Evolutionary conservation across 768 basidiomycete species (phyloP), one percentile per base, ranked within the genome.

Genomic region (Baorangia bicolor): DNA sequence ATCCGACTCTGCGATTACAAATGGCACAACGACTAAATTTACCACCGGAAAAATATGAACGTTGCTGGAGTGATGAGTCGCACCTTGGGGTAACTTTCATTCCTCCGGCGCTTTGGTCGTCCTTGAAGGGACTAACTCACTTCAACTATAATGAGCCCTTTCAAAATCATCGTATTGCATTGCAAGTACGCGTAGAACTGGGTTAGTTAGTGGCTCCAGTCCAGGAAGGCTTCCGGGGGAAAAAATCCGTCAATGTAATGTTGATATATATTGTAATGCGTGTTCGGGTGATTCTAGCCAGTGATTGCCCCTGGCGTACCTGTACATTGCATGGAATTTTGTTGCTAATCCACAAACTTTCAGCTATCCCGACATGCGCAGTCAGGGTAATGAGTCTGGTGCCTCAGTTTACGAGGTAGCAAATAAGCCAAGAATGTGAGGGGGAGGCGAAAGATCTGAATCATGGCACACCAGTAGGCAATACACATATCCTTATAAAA

Each of bases 101-200:
- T 16, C 33, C 37, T 31, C 35, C 11, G 35, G 25, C 25, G 12
- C 30, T 20, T 51, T 44, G 43, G 25, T 34, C 40, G 53, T 48
- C 21, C 42, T 48, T 18, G n/a, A 40, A 42, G 27, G 47, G 51
- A 16, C 37, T 16, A 9, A 25, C 47, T 20, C 43, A 53, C 38
- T 48, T 49, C 43, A 43, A 44, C 51, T 44, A 41, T 55, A 51
- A 53, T 10, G 30, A 40, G 38, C 5, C 14, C 23, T 51, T 53
- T 46, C 33, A 53, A 53, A 25, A 23, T 44, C 51, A 30, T 41
- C 45, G n/a, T 14, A n/a, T 4, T 11, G 23, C 38, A 16, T n/a
- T 50, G 46, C n/a, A n/a, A n/a, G n/a, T 59, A 55, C 39, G 45
- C 51, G 49, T 51, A 12, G n/a, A 27, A 27, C 33, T n/a, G 30